phyloP scores from a whole-genome alignment of 371 early-diverging fungal species.

The Nematocida sp. region DNA sequence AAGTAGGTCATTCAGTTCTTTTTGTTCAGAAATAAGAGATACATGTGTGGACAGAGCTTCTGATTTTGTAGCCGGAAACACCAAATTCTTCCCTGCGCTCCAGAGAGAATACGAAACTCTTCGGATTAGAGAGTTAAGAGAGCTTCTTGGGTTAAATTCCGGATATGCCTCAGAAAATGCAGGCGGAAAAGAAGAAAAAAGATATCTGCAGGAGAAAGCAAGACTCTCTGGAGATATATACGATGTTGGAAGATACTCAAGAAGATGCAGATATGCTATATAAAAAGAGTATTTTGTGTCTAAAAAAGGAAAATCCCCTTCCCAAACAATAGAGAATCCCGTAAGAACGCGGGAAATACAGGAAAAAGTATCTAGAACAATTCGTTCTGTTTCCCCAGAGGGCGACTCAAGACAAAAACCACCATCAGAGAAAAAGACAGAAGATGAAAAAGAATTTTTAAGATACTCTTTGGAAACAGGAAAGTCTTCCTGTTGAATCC shows the following conservation, averaged over 20 bases:
- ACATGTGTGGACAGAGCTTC: background rate
- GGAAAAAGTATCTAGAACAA: background rate
- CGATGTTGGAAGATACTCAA: constrained; percentile 4
- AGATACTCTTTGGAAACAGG: too few relatives aligned
- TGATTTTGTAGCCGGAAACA: too few relatives aligned
- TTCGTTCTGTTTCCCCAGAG: too few relatives aligned
- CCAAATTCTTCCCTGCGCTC: too few relatives aligned
- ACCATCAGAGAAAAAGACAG: too few relatives aligned
- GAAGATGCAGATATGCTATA: background rate
- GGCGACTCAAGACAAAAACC: too few relatives aligned
- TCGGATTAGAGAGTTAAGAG: too few relatives aligned
- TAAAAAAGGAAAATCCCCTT: background rate
- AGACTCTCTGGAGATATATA: background rate
- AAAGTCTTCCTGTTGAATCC: background rate
- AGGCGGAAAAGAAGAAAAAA: too few relatives aligned
- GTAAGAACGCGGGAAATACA: constrained; percentile 1
- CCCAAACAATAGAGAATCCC: constrained; percentile 10
- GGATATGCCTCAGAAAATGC: too few relatives aligned
- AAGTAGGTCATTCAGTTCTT: background rate
- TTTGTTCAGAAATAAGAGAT: background rate
- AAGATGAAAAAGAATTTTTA: too few relatives aligned
- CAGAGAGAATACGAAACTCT: too few relatives aligned
- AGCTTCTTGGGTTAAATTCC: too few relatives aligned
- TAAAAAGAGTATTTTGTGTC: constrained; percentile 20
- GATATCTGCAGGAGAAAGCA: background rate